Evolutionary conservation across 768 basidiomycete species (phyloP), one percentile per base, ranked within the genome.

Genomic region (Leccinum disarticulatum): DNA sequence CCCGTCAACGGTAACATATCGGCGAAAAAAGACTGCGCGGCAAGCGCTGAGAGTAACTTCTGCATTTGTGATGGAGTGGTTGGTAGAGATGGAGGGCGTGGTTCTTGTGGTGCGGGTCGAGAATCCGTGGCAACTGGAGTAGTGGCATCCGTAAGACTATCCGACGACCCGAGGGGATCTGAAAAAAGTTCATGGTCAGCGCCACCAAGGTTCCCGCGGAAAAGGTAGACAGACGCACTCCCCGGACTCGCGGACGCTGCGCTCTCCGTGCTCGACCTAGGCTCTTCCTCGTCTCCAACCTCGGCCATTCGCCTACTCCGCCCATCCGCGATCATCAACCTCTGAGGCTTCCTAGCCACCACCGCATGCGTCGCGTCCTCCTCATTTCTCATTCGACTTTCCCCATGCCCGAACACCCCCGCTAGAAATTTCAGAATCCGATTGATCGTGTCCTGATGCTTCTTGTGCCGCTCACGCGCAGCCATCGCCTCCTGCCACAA

Each of bases 391-490:
- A 72, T 79, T 59, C 77, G 73, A 50, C 74, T 78, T 1, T 78
- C 77, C 0, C 70, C 65, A 56, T 80, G 82, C 13, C 90, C 89
- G 76, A 98, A 98, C 3, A 98, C 89, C 13, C 93, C 88, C 10
- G 95, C 95, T 57, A 99, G 76, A 75, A 99, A 98, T 61, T 93
- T 90, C 63, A 99, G 83, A 61, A 99, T 98, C 57, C 92, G 80
- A 68, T 97, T 94, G 71, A 98, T 94, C 22, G 94, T 97, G 72
- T 98, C 95, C 69, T 97, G 90, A 64, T 98, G 95, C 69, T 92
- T 95, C 71, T 93, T 87, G 68, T 96, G 88, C 58, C 86, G 83
- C 64, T 88, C 85, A 15, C 94, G 80, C 2, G 92, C 84, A 33
- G 83, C 77, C 64, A 93, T 74, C 1, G 93, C 87, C 69, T 98